These are phyloP conservation scores for Lactarius deliciosus DNA, from an alignment of 768 basidiomycete species.

Conservation along the genomic window DNA sequence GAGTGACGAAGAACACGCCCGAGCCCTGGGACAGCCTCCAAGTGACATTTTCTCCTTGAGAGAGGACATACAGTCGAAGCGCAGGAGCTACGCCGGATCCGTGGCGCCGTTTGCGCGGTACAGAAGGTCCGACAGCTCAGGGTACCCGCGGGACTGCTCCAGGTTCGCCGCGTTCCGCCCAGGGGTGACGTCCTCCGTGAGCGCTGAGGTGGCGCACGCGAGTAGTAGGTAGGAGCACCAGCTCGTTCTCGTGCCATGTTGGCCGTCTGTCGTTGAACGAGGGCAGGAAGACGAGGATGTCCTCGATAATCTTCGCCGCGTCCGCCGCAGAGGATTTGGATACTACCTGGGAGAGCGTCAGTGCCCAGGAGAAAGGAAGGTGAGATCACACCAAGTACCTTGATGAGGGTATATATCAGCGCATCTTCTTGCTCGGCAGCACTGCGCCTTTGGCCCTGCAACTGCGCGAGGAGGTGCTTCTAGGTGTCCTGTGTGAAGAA, in stretches of 20 bases:
- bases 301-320: slow-evolving; percentile 49
- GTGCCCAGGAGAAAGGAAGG: not conserved
- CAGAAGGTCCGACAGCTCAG: slow-evolving; percentile 48
- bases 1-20: slow-evolving; percentile 46
- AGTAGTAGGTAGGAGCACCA: slow-evolving; percentile 45
- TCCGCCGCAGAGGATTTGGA: slow-evolving; percentile 44
- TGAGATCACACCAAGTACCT: slow-evolving; percentile 38
- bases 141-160: slow-evolving; percentile 42
- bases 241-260: slow-evolving; percentile 41
- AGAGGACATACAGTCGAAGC: slow-evolving; percentile 47
- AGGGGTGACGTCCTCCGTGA: slow-evolving; percentile 36
- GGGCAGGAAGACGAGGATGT: slow-evolving; percentile 51
- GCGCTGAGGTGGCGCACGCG: slow-evolving; percentile 37
- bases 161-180: slow-evolving; percentile 38
- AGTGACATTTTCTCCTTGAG: slow-evolving; percentile 48
- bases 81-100: slow-evolving; percentile 48
- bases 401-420: slow-evolving; percentile 48
- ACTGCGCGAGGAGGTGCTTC: slow-evolving; percentile 44
- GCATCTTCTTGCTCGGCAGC: slow-evolving; percentile 49
- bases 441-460: slow-evolving; percentile 43
- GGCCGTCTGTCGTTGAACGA: slow-evolving; percentile 46
- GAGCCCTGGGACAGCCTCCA: slow-evolving; percentile 46
- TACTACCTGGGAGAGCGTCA: slow-evolving; percentile 45
- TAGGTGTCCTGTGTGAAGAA: slow-evolving; percentile 58
- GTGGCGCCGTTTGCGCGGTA: slow-evolving; percentile 44